Conservation (phyloP, 306 rosid genomes). For the Carpinus viminea region DNA sequence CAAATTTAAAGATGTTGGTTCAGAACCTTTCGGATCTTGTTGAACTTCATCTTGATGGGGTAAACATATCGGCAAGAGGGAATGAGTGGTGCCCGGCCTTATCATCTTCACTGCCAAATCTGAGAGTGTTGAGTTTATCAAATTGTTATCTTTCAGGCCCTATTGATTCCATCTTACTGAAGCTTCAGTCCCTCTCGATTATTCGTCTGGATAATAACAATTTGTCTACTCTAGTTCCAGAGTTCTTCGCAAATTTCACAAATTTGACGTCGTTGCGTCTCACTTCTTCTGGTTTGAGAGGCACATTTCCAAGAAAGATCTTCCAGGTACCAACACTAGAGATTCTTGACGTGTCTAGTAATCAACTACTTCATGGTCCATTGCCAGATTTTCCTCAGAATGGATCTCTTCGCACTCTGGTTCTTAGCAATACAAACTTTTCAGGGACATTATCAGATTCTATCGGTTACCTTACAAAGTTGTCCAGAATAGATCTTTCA, state of each 20-base stretch:
- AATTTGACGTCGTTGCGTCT: slow-evolving; percentile 24
- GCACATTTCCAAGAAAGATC: slow-evolving; percentile 31
- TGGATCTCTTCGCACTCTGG: slow-evolving; percentile 8
- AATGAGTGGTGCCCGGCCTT: slow-evolving; percentile 45
- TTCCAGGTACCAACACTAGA: slow-evolving; percentile 32
- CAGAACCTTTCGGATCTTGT: slow-evolving; percentile 34
- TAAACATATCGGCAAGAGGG: slow-evolving; percentile 36
- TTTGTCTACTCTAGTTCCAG: slow-evolving; percentile 30
- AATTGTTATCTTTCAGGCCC: slow-evolving; percentile 33
- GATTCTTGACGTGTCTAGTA: slow-evolving; percentile 30
- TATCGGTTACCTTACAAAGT: slow-evolving; percentile 19
- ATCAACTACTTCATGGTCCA: slow-evolving; percentile 25
- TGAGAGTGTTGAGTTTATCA: slow-evolving; percentile 34
- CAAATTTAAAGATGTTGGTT: slow-evolving; percentile 26
- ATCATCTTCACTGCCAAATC: neutral
- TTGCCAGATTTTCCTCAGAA: slow-evolving; percentile 35
- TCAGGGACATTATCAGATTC: slow-evolving; percentile 31
- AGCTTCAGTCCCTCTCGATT: slow-evolving; percentile 20
- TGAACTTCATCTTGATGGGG: slow-evolving; percentile 53
- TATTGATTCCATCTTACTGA: slow-evolving; percentile 18
- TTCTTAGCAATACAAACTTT: slow-evolving; percentile 23
- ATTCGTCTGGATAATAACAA: slow-evolving; percentile 29
- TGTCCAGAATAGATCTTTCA: slow-evolving; percentile 32
- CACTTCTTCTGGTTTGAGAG: slow-evolving; percentile 11
- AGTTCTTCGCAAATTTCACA: slow-evolving; percentile 25